Conservation (phyloP, 176 grass and related monocot genomes). For the Canna indica region DNA sequence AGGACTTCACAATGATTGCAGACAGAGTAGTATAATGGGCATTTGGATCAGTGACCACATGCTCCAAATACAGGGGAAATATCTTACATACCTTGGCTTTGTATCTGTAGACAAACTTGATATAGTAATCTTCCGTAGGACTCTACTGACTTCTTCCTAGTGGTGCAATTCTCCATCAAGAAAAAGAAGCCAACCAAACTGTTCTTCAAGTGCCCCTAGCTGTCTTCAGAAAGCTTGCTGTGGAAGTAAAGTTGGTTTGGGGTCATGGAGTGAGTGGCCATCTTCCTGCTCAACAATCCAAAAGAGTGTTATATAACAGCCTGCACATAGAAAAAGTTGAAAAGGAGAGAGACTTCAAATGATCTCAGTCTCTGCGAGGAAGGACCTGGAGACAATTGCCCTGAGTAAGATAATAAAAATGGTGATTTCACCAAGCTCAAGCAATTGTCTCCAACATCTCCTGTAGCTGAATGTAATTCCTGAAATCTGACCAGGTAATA, state of each 20-base stretch:
- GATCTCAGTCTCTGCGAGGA: slow-evolving; percentile 24
- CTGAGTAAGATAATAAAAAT: slow-evolving; percentile 10
- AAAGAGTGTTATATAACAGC: slow-evolving; percentile 43
- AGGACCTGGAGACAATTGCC: not conserved
- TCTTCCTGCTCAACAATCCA: slow-evolving; percentile 30
- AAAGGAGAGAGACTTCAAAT: slow-evolving; percentile 8
- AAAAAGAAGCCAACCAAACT: slow-evolving; percentile 10
- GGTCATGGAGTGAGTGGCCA: slow-evolving; percentile 50
- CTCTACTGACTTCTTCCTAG: not conserved
- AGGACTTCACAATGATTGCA: not conserved
- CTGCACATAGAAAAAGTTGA: slow-evolving; percentile 24
- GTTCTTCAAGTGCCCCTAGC: slow-evolving; percentile 27
- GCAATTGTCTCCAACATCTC: not conserved
- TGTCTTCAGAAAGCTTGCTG: slow-evolving; percentile 41
- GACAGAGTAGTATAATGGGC: not conserved
- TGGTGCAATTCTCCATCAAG: not conserved
- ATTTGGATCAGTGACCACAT: not conserved
- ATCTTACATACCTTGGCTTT: not conserved
- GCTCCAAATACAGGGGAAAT: not conserved
- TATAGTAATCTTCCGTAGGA: not conserved
- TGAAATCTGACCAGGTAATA: not conserved
- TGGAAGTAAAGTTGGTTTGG: slow-evolving; percentile 71
- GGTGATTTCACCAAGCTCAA: slow-evolving; percentile 1
- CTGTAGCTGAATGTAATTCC: not conserved
- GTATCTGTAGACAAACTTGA: not conserved